Percentiles rank a stretch among this genome's conserved stretches.
phyloP scores from a whole-genome alignment of 257 asterid species.

The Solanum medicagineum region DNA sequence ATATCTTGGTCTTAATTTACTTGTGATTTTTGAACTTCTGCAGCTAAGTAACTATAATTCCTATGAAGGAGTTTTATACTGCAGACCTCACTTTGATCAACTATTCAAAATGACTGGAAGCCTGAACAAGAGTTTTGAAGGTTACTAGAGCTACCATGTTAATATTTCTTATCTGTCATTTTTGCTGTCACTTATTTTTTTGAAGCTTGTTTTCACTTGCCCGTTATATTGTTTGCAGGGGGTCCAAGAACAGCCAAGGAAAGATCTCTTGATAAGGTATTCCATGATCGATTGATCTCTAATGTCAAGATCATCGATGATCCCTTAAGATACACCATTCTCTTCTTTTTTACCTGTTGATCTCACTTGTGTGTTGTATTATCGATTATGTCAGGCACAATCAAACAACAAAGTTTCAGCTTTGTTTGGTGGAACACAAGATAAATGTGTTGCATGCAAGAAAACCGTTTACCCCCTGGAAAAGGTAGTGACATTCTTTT shows the following conservation, averaged over 20 bases:
- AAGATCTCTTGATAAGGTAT: constrained; percentile 41
- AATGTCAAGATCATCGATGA: not conserved
- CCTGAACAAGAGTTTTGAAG: constrained; percentile 78
- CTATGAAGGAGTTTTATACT: constrained; percentile 72
- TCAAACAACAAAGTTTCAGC: constrained; percentile 43
- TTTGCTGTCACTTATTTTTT: not conserved
- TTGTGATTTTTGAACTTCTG: not conserved
- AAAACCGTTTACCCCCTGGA: constrained; percentile 74
- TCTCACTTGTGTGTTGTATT: not conserved
- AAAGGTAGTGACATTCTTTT: constrained; percentile 26
- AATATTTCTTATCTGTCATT: not conserved
- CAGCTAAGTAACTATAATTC: constrained; percentile 68
- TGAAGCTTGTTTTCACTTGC: not conserved
- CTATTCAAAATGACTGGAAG: constrained; percentile 85
- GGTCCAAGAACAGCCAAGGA: constrained; percentile 53
- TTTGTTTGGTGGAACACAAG: constrained; percentile 65
- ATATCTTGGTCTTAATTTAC: not conserved
- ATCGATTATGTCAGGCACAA: constrained; percentile 8
- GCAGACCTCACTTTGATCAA: constrained; percentile 82
- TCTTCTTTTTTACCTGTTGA: not conserved
- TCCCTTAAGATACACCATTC: not conserved
- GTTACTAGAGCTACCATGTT: constrained; percentile 6
- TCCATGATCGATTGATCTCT: not conserved
- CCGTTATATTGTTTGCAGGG: constrained; percentile 13
- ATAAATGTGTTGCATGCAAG: constrained; percentile 60